phyloP scores from a whole-genome alignment of 768 basidiomycete genomes.

The Amanita inopinata region DNA sequence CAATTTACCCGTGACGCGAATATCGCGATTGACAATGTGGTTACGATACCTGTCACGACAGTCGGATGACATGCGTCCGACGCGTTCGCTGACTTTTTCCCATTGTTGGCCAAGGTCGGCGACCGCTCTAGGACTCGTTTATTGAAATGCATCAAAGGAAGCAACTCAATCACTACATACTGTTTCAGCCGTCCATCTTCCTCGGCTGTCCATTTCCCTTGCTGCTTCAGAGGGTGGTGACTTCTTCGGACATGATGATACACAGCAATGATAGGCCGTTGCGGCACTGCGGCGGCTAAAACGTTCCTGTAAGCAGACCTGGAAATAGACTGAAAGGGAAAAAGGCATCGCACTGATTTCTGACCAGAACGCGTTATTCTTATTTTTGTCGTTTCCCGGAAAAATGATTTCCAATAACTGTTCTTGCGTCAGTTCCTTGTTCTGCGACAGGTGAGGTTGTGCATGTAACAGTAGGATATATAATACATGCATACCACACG shows the following conservation, averaged over 20 bases:
- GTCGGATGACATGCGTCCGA: slow-evolving; percentile 70
- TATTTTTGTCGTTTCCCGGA: slow-evolving; percentile 49
- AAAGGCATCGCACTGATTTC: slow-evolving; percentile 52
- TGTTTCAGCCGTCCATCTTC: slow-evolving; percentile 57
- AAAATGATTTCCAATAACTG: slow-evolving; percentile 60
- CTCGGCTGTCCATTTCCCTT: slow-evolving; percentile 59
- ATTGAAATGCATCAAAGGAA: slow-evolving; percentile 1
- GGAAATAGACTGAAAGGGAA: neutral
- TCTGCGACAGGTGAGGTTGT: slow-evolving; percentile 22
- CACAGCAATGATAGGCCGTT: slow-evolving; percentile 74
- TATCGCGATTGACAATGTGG: slow-evolving; percentile 60
- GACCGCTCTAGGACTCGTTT: slow-evolving; percentile 55
- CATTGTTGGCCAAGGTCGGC: slow-evolving; percentile 63
- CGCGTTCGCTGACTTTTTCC: slow-evolving; percentile 64
- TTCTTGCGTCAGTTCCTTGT: slow-evolving; percentile 39
- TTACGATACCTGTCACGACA: slow-evolving; percentile 84
- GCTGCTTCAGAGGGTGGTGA: slow-evolving; percentile 58
- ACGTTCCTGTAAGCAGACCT: neutral
- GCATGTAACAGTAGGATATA: neutral
- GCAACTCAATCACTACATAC: slow-evolving; percentile 29
- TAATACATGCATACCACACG: slow-evolving; percentile 40
- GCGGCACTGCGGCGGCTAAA: slow-evolving; percentile 60
- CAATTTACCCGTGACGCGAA: slow-evolving; percentile 46
- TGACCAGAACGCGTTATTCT: slow-evolving; percentile 66
- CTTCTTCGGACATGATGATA: slow-evolving; percentile 72